Conservation (phyloP, 2,329 filamentous ascomycete species). For the Penicillium palitans region DNA sequence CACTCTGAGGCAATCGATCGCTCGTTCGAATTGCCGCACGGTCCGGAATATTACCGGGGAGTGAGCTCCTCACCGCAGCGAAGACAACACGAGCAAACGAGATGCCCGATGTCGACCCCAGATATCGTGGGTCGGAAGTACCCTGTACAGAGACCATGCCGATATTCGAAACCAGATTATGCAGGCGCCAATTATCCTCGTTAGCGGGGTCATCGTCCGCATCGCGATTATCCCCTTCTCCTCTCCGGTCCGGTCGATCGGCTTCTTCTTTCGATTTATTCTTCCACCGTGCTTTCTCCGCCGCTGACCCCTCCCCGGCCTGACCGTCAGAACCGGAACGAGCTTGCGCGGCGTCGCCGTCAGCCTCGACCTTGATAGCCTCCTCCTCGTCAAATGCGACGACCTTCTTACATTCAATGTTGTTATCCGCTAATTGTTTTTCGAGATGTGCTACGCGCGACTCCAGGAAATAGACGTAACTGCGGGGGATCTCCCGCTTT, state of each 20-base stretch:
- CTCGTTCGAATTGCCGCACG: conserved; percentile 62
- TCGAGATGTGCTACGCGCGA: conserved; percentile 83
- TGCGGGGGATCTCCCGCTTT: conserved; percentile 89
- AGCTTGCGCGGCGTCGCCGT: conserved; percentile 26
- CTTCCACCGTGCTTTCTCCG: conserved; percentile 16
- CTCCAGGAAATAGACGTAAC: conserved; percentile 94
- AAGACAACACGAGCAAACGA: conserved; percentile 94
- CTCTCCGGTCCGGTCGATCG: conserved; percentile 17
- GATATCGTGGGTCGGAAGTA: conserved; percentile 73
- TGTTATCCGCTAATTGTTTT: conserved; percentile 66
- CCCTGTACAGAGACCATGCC: conserved; percentile 77
- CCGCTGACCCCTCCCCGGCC: conserved; percentile 14
- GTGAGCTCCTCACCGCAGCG: conserved; percentile 81
- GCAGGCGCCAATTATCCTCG: conserved; percentile 61
- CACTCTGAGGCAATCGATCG: conserved; percentile 53
- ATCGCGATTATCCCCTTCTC: conserved; percentile 24
- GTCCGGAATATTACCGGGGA: conserved; percentile 60
- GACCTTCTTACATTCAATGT: conserved; percentile 70
- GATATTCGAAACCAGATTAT: conserved; percentile 68
- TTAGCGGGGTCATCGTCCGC: conserved; percentile 46
- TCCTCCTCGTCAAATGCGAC: conserved; percentile 62
- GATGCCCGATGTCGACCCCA: conserved; percentile 84
- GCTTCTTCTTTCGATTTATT: conserved; percentile 28
- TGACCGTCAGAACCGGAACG: conserved; percentile 22
- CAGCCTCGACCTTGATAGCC: conserved; percentile 32